Base-by-base conservation (phyloP, 257 asterid species). In the Solanum tarapatanum region DNA sequence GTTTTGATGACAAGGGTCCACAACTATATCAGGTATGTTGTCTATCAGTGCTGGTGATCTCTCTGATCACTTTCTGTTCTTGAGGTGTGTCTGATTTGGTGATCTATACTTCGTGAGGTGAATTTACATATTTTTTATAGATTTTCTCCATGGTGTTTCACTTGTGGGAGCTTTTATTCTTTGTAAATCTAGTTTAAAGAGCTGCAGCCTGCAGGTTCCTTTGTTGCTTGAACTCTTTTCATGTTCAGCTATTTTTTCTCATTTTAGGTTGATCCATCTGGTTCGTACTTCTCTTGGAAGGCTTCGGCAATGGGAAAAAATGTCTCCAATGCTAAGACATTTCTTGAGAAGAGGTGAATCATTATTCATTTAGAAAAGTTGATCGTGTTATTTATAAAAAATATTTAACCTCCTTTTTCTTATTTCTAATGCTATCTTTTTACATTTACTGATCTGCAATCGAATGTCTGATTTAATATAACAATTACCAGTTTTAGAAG, bases 301-400 rank as follows among this genome's bases (percentile, higher is more conserved):
- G 99, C 99, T 91, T 97, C 99, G 43, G 99, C 99, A 87, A 95
- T 97, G 99, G 99, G 99, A 55, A 97, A 97, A 94, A 97, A 97
- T 91, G 99, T 97, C 73, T 96, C 99, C 70, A 97, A 97, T 82
- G 99, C 99, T 30, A 97, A 97, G 92, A 96, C 99, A 6, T 97
- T 97, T 92, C 96, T 96, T 82, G 99, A 97, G 89, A 97, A 97
- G 92, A 94, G 99, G 99, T 95, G 85, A 86, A 58, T 84, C 89
- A 9, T 36, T 74, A 21, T 33, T 72, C 80, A 17, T 72, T 32
- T 32, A 17, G 21, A 17, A 33, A 32, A 10, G 14, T 64, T 73
- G 43, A 33, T 73, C 3, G 8, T 73, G 37, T 19, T 73, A 73
- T 32, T 58, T 11, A 66, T 32, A 19, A 51, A 39, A 39, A 60